A percentile compares a stretch with the other conserved stretches of the same genome.
These are phyloP conservation scores for Actinidia chinensis DNA, from an alignment of 179 eudicot species.

Conservation along the genomic window DNA sequence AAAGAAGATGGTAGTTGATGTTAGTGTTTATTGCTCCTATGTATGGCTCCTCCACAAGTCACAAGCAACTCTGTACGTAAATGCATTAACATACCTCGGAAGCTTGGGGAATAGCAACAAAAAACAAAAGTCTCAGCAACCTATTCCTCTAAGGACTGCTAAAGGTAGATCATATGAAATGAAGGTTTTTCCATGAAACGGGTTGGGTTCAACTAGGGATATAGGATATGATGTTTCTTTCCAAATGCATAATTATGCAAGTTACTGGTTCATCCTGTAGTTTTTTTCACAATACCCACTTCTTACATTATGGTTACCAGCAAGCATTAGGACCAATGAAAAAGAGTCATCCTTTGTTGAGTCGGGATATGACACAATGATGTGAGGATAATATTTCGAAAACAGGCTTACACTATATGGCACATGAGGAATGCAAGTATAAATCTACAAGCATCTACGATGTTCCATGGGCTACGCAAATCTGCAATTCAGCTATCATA, in stretches of 20 bases:
- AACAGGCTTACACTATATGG: background rate
- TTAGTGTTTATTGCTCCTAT: background rate
- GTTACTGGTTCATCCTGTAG: background rate
- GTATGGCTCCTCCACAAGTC: background rate
- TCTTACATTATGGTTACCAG: background rate
- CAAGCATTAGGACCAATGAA: too few species aligned
- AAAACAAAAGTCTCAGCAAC: background rate
- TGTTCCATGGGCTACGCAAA: background rate
- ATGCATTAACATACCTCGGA: background rate
- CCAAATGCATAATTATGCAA: background rate
- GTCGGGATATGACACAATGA: background rate
- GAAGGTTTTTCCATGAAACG: slow-evolving; percentile 1
- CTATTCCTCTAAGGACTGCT: background rate
- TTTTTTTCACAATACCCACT: background rate
- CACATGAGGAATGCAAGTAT: background rate
- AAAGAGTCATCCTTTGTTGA: background rate
- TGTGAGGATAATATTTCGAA: background rate
- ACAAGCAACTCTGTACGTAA: background rate
- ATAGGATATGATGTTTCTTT: background rate
- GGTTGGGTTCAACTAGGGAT: background rate
- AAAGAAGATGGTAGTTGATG: background rate
- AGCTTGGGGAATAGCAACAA: background rate
- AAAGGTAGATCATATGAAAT: background rate
- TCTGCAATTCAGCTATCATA: background rate
- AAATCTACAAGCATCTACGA: background rate